These are phyloP conservation scores for Phaeosphaeria sp. DNA, from an alignment of 2,329 filamentous ascomycete genomes.

Conservation along the genomic window DNA sequence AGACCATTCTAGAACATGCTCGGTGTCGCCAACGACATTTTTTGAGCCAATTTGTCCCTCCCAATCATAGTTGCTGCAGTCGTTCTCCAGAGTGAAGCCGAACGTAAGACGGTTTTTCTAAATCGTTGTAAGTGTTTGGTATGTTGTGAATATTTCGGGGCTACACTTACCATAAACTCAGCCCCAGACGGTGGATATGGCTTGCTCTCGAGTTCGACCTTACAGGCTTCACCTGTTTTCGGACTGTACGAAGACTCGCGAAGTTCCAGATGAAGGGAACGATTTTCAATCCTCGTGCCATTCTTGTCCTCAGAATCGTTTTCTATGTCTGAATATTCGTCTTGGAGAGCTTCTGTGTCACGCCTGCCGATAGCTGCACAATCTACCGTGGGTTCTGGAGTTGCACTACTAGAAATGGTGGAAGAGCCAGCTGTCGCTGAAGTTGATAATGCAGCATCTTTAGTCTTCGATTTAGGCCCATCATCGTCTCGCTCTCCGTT, in stretches of 20 bases:
- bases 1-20: conserved; percentile 13
- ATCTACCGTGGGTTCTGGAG: neutral
- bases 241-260: neutral
- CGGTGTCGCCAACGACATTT: conserved; percentile 3
- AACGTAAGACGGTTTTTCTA: neutral
- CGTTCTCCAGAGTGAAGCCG: neutral
- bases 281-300: neutral
- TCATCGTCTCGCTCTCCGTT: neutral
- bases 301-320: neutral
- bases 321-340: neutral
- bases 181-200: neutral
- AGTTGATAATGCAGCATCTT: conserved; percentile 1
- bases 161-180: neutral
- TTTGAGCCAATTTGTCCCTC: neutral
- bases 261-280: neutral
- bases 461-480: neutral
- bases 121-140: neutral
- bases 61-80: conserved; percentile 4
- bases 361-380: neutral
- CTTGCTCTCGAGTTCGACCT: neutral
- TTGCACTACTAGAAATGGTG: neutral
- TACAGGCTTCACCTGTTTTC: neutral
- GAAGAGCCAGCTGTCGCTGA: neutral
- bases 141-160: neutral
- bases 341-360: neutral